A percentile compares a stretch with the other conserved stretches of the same genome.
These are phyloP conservation scores for Elongisporangium senticosum DNA, from an alignment of 352 stramenopile species.

Conservation along the genomic window DNA sequence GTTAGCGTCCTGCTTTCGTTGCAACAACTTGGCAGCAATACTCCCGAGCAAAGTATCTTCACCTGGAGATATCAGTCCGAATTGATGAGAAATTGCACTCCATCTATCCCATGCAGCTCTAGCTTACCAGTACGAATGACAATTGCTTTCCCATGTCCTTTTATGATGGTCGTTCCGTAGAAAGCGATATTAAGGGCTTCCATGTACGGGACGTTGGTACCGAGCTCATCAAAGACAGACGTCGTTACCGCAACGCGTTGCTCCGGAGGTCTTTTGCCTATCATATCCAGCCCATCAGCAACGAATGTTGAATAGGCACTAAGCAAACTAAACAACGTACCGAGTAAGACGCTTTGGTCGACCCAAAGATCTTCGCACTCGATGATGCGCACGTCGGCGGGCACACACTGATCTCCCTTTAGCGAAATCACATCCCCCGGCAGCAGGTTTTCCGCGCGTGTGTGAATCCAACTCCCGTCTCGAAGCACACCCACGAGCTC, in stretches of 20 bases:
- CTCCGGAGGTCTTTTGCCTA: slow-evolving; percentile 13
- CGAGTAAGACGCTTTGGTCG: slow-evolving; percentile 30
- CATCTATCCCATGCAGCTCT: too few species aligned
- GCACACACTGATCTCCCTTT: slow-evolving; percentile 43
- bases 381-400: slow-evolving; percentile 42
- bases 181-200: slow-evolving; percentile 48
- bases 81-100: background rate
- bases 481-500: slow-evolving; percentile 50
- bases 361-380: slow-evolving; percentile 45
- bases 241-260: slow-evolving; percentile 18
- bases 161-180: slow-evolving; percentile 38
- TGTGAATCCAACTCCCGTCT: slow-evolving; percentile 51
- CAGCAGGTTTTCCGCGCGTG: slow-evolving; percentile 45
- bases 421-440: slow-evolving; percentile 41
- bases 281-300: background rate
- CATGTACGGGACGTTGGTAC: slow-evolving; percentile 33
- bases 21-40: slow-evolving; percentile 29
- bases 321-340: background rate
- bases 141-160: slow-evolving; percentile 38
- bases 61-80: slow-evolving; percentile 7
- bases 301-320: background rate
- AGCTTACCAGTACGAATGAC: slow-evolving; percentile 31
- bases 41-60: slow-evolving; percentile 37
- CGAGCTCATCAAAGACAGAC: slow-evolving; percentile 42
- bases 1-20: slow-evolving; percentile 12